Percentiles rank a stretch among this genome's conserved stretches.
Evolutionary conservation across 1,139 yeast species (phyloP).

Genomic region (Scheffersomyces lignicola): DNA sequence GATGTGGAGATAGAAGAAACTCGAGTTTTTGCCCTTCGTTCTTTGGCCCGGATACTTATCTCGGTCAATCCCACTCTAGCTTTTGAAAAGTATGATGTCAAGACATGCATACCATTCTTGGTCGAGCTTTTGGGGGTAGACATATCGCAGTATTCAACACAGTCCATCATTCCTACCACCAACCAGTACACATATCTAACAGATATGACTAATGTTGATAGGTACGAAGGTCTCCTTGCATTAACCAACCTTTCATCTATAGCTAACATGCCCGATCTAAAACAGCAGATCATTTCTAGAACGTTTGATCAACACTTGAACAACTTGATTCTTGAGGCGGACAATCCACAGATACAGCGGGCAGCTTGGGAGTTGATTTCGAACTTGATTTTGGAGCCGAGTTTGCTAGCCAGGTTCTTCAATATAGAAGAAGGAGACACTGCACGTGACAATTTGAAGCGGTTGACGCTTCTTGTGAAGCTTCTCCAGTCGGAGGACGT

Average conservation of each 20-base stretch:
- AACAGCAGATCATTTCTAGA: conserved; percentile 33
- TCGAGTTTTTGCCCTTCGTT: conserved; percentile 29
- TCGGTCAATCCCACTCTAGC: conserved; percentile 40
- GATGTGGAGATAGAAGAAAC: conserved; percentile 17
- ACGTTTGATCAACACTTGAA: conserved; percentile 34
- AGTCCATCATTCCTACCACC: conserved; percentile 6
- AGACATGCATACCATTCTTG: conserved; percentile 48
- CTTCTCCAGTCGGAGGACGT: conserved; percentile 39
- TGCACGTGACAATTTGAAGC: conserved; percentile 22
- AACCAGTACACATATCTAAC: conserved; percentile 19
- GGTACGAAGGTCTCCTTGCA: conserved; percentile 47
- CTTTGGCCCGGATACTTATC: conserved; percentile 45
- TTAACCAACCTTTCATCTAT: conserved; percentile 48
- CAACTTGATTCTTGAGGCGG: conserved; percentile 40
- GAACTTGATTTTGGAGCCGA: conserved; percentile 46
- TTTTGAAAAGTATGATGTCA: conserved; percentile 40
- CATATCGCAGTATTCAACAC: conserved; percentile 21
- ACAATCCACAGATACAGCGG: conserved; percentile 37
- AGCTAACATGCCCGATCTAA: conserved; percentile 23
- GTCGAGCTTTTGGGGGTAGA: conserved; percentile 45
- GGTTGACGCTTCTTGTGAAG: conserved; percentile 39
- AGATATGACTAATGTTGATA: conserved; percentile 36
- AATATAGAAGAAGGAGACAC: conserved; percentile 32
- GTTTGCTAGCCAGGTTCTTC: conserved; percentile 50
- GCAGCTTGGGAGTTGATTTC: conserved; percentile 51